Evolutionary conservation across 495 filamentous ascomycete species (phyloP).

Genomic region (Rhypophila decipiens): DNA sequence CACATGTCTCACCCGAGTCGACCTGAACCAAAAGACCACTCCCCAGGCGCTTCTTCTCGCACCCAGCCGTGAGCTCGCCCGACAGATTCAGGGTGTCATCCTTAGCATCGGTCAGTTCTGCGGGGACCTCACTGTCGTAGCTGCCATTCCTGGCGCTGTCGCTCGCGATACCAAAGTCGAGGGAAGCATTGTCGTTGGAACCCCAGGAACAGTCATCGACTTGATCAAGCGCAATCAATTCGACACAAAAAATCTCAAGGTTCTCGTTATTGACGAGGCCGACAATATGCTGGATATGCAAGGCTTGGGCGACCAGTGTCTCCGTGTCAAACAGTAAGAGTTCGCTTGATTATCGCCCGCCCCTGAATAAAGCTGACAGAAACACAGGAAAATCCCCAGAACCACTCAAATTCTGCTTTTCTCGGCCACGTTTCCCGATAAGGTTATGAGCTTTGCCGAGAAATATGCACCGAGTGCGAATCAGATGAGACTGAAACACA

Average conservation of each 20-base stretch:
- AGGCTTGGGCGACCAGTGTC: conserved; percentile 90
- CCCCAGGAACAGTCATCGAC: conserved; percentile 88
- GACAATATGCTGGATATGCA: conserved; percentile 95
- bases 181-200: conserved; percentile 79
- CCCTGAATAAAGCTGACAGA: no score
- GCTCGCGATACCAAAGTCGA: conserved; percentile 54
- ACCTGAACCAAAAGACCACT: conserved; percentile 54
- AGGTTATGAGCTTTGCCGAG: conserved; percentile 72
- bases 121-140: conserved; percentile 59
- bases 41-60: conserved; percentile 89
- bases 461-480: conserved; percentile 80
- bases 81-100: conserved; percentile 85
- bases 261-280: conserved; percentile 86
- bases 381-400: conserved; percentile 43
- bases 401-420: conserved; percentile 83
- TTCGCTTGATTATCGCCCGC: background rate
- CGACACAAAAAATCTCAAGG: conserved; percentile 56
- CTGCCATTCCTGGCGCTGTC: conserved; percentile 73
- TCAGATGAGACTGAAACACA: conserved; percentile 76
- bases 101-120: conserved; percentile 77
- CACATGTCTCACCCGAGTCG: conserved; percentile 79
- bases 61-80: conserved; percentile 88
- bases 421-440: conserved; percentile 88
- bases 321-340: conserved; percentile 74
- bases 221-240: conserved; percentile 67